Conservation (phyloP, 805 yeast species). For the Candida sonorensis region DNA sequence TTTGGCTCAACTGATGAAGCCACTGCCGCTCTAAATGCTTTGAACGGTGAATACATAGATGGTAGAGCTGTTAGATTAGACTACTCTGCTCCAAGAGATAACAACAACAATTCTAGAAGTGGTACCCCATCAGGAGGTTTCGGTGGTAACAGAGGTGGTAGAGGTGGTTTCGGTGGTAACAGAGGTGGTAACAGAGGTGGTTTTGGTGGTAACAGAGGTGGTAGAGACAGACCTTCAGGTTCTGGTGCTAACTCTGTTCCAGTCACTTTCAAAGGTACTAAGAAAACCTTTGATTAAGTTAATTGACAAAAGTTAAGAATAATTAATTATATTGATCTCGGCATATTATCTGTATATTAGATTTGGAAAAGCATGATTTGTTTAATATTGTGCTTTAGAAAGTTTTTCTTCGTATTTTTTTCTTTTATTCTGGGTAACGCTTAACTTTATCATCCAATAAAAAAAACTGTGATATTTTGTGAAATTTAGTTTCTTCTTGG, state of each 20-base stretch:
- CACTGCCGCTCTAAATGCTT: constrained; percentile 73
- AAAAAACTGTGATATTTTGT: no score
- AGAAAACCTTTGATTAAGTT: constrained; percentile 69
- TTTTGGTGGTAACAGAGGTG: constrained; percentile 29
- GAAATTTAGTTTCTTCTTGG: no score
- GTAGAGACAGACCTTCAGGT: constrained; percentile 38
- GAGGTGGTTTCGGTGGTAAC: constrained; percentile 28
- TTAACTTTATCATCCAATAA: constrained; percentile 1
- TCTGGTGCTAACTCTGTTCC: constrained; percentile 66
- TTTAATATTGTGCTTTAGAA: no score
- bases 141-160: constrained; percentile 34
- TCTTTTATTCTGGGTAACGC: constrained; percentile 1
- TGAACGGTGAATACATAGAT: constrained; percentile 83
- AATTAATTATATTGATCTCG: no score
- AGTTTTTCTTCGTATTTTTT: no score
- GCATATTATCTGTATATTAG: no score
- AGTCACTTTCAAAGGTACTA: constrained; percentile 74
- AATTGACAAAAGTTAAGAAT: no score
- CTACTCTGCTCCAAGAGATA: constrained; percentile 74
- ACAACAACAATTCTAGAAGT: constrained; percentile 30
- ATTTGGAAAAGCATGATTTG: no score
- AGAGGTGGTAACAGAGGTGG: constrained; percentile 34
- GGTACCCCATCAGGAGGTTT: constrained; percentile 35
- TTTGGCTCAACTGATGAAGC: constrained; percentile 85
- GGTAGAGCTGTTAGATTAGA: constrained; percentile 95